A percentile compares a stretch with the other conserved stretches of the same genome.
Conservation (phyloP, 2,329 filamentous ascomycete species). For the Ceratocystis smalleyi region DNA sequence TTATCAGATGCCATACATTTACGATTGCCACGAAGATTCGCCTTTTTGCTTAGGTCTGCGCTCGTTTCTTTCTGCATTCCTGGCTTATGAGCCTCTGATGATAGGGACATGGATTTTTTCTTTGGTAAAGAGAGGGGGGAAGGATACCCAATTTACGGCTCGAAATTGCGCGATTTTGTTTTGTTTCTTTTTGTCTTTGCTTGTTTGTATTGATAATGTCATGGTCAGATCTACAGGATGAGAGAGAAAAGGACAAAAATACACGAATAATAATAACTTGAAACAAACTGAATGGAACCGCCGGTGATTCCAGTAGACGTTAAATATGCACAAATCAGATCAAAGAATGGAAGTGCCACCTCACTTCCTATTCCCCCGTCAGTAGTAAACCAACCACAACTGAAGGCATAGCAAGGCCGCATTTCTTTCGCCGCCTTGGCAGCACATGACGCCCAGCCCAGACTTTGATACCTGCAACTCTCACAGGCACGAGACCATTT, state of each 20-base stretch:
- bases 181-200: not conserved
- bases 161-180: not conserved
- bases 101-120: not conserved
- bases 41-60: not conserved
- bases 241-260: not conserved
- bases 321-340: too few species aligned
- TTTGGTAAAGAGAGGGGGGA: not conserved
- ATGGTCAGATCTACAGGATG: not conserved
- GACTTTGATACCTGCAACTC: not conserved
- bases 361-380: not conserved
- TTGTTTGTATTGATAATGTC: not conserved
- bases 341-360: not conserved
- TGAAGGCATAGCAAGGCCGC: not conserved
- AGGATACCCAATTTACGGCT: conserved; percentile 3
- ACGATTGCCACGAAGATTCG: not conserved
- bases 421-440: not conserved
- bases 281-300: not conserved
- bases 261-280: not conserved
- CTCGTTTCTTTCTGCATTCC: not conserved
- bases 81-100: not conserved
- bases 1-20: not conserved
- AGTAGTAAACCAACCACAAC: not conserved
- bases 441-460: not conserved
- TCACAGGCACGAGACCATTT: not conserved
- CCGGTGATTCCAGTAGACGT: too few species aligned